Conservation (phyloP, 2,329 filamentous ascomycete genomes). For the Zymoseptoria passerinii region DNA sequence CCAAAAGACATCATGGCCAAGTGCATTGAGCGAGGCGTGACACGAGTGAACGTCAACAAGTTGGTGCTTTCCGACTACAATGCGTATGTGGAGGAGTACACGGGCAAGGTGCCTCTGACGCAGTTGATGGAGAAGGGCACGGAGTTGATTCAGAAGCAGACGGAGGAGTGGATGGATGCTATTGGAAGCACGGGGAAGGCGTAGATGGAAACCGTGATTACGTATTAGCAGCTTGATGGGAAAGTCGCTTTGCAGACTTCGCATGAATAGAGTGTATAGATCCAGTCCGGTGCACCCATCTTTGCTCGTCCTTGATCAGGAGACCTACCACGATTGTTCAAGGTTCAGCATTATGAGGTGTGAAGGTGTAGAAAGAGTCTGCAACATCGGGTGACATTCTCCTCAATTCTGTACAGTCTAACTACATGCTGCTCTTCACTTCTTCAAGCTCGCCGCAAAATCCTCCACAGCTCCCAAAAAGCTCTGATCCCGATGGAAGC, state of each 20-base stretch:
- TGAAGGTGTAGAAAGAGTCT: neutral
- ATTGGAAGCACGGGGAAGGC: slow-evolving; percentile 19
- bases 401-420: neutral
- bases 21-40: slow-evolving; percentile 48
- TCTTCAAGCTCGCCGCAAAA: slow-evolving; percentile 30
- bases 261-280: neutral
- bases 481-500: slow-evolving; percentile 43
- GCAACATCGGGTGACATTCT: neutral
- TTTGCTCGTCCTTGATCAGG: too few species aligned
- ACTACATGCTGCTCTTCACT: slow-evolving; percentile 5
- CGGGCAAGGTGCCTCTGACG: slow-evolving; percentile 46
- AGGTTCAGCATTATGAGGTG: too few species aligned
- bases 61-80: slow-evolving; percentile 45
- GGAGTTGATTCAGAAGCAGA: slow-evolving; percentile 46
- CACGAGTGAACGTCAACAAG: slow-evolving; percentile 53
- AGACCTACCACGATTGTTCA: too few species aligned
- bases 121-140: slow-evolving; percentile 48
- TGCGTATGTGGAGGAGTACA: slow-evolving; percentile 40
- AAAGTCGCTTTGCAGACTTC: neutral
- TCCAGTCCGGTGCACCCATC: neutral
- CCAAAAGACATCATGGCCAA: slow-evolving; percentile 46
- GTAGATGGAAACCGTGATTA: neutral
- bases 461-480: slow-evolving; percentile 41
- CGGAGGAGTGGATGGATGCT: slow-evolving; percentile 48
- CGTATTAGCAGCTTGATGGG: neutral